Base-by-base conservation (phyloP, 1,139 yeast species). In the Geotrichum histeridarum region DNA sequence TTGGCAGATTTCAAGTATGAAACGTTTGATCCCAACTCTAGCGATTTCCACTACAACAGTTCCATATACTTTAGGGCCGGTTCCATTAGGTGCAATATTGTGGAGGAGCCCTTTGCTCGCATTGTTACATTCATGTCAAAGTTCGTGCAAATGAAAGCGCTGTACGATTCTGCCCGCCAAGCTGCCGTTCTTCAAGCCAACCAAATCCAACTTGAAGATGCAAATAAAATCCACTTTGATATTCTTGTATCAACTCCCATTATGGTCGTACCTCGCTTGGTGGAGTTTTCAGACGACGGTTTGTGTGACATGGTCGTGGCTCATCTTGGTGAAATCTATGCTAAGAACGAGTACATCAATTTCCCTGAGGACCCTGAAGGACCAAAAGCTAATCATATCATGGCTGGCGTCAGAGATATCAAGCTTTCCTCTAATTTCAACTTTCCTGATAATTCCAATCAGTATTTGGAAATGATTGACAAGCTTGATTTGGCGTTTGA, bases 121-220 rank as follows among this genome's bases (percentile, higher is more conserved):
- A 79, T 93, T 9, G 67, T 86, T 43, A 76, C 79, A 35, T 91
- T 83, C 64, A 72, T 89, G 63, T 81, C 81, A 60, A 86, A 86
- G 63, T 87, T 94, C 65, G 85, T 83, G 57, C 80, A 80, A 62
- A 89, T 93, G 96, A 93, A 93, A 68, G 82, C 82, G 1, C 76
- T 91, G 14, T 93, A 86, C 67, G 99, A 93, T 64, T 75, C 80
- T 15, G 95, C 98, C 0, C 78, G 99, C 58, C 89, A 86, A 63
- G 88, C 91, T 11, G 97, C 98, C 0, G 74, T 82, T 65, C 75
- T 80, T 55, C 83, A 80, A 59, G 90, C 91, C 1, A 77, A 73
- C 54, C 86, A 79, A 63, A 80, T 84, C 50, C 86, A 79, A 63
- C 80, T 84, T 51, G 84, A 84, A 54, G 77, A 76, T 59, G 82